Evolutionary conservation across 106 monocot genomes (phyloP).

Genomic region (Cymbidium sinense): DNA sequence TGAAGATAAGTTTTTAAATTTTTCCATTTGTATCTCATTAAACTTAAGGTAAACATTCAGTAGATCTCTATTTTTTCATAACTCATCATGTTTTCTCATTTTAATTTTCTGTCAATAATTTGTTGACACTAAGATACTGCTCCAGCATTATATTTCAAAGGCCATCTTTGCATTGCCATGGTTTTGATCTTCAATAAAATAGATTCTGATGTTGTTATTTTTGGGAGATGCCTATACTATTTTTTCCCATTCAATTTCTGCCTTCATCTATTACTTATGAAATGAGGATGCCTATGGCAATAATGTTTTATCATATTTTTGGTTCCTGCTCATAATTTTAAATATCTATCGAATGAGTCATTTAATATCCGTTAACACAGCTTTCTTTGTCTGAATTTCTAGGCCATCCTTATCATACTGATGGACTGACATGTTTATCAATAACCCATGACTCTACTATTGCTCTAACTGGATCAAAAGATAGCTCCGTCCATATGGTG

Average conservation of each 20-base stretch:
- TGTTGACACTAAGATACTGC: too few relatives aligned
- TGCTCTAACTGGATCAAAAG: conserved; percentile 72
- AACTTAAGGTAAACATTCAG: too few relatives aligned
- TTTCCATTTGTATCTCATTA: too few relatives aligned
- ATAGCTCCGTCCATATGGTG: conserved; percentile 77
- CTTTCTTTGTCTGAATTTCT: conserved; percentile 4
- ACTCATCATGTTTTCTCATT: too few relatives aligned
- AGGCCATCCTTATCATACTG: conserved; percentile 85
- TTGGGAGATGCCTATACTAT: neutral
- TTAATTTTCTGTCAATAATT: too few relatives aligned
- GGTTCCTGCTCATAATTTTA: neutral
- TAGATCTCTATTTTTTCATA: too few relatives aligned
- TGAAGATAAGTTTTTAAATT: too few relatives aligned
- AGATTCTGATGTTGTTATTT: too few relatives aligned
- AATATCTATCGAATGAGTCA: neutral
- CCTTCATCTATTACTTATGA: neutral
- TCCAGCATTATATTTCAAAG: too few relatives aligned
- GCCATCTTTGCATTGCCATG: too few relatives aligned
- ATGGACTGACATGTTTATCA: conserved; percentile 75
- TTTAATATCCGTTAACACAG: neutral
- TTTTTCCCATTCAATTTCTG: neutral
- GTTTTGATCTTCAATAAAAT: too few relatives aligned
- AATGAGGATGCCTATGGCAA: neutral
- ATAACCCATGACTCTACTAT: conserved; percentile 73
- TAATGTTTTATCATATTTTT: neutral